Evolutionary conservation across 352 stramenopile genomes (phyloP), one percentile per base, ranked within the genome.

Genomic region (Globisporangium paddicum): DNA sequence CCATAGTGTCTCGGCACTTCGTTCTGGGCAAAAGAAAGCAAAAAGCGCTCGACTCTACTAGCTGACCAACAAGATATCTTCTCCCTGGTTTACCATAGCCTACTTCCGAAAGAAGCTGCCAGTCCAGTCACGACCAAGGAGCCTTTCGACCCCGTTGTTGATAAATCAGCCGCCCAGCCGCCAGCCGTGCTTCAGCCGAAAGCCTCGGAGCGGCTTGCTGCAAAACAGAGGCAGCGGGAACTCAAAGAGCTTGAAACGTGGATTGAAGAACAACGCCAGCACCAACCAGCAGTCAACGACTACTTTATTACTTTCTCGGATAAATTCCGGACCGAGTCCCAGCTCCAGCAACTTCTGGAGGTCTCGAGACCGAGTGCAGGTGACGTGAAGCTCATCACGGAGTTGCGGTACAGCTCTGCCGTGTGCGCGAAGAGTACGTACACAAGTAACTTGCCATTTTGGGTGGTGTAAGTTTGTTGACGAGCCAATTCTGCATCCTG

Each of bases 351-450:
- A 10, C 48, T 69, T 16, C 55, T 56, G 18, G 19, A 50, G 7
- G 40, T 34, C 21, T 26, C 37, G 13, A 55, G 41, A 35, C 28
- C 58, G 6, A 23, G 46, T 10, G 42, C 46, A 9, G 65, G 72
- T 10, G 47, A 60, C 14, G 59, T 77, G 26, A 57, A 77, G 25
- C 28, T 68, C 14, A 48, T 73, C 46, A 64, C 71, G 5, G 61
- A 77, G 16, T 46, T 86, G 45, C 66, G 75, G 3, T 62, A 81
- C 23, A 64, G 38, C 18, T 32, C 66, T 14, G 73, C 73, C 4
- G 65, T 86, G 16, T 69, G 54, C 34, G 55, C 60, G 23, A 81
- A 86, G 48, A 60, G 73, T 82, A 55, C n/a, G 66, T 28, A n/a
- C 25, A n/a, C n/a, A n/a, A n/a, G n/a, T n/a, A n/a, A n/a, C n/a